Evolutionary conservation across 1,284 basidiomycete genomes (phyloP).

Genomic region (Trametes hirsuta): DNA sequence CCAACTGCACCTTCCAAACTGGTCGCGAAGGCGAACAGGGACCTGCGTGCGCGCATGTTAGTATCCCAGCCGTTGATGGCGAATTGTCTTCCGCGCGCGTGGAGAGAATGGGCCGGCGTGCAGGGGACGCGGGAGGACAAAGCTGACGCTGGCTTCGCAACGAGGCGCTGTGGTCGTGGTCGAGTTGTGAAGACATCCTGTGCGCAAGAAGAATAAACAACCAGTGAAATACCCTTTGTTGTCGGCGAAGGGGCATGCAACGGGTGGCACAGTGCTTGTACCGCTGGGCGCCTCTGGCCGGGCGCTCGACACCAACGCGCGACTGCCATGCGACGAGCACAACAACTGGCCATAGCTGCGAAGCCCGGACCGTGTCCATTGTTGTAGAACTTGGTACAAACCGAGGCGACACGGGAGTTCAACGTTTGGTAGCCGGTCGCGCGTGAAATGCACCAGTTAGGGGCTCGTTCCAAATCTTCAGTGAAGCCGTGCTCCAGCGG

Average conservation of each 20-base stretch:
- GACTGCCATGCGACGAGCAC: no score
- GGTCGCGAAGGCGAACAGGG: conserved; percentile 19
- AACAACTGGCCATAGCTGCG: no score
- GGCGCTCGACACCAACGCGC: no score
- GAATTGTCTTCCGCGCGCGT: background rate
- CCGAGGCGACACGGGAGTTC: no score
- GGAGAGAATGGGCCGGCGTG: background rate
- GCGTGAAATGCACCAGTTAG: no score
- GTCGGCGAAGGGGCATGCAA: background rate
- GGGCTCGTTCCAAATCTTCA: no score
- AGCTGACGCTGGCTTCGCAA: conserved; percentile 8
- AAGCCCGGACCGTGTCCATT: no score
- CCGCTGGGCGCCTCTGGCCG: no score
- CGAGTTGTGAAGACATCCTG: background rate
- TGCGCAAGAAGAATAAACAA: background rate
- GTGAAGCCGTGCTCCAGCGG: no score
- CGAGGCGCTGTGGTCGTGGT: conserved; percentile 1
- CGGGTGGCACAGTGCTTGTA: no score
- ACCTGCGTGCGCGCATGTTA: conserved; percentile 7
- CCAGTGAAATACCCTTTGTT: conserved; percentile 1
- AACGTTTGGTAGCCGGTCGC: no score
- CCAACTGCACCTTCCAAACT: conserved; percentile 11
- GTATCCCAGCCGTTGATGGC: conserved; percentile 18
- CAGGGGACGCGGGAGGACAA: background rate
- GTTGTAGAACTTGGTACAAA: no score